Conservation (phyloP, 2,329 filamentous ascomycete genomes). For the Aaosphaeria pasadenensis region DNA sequence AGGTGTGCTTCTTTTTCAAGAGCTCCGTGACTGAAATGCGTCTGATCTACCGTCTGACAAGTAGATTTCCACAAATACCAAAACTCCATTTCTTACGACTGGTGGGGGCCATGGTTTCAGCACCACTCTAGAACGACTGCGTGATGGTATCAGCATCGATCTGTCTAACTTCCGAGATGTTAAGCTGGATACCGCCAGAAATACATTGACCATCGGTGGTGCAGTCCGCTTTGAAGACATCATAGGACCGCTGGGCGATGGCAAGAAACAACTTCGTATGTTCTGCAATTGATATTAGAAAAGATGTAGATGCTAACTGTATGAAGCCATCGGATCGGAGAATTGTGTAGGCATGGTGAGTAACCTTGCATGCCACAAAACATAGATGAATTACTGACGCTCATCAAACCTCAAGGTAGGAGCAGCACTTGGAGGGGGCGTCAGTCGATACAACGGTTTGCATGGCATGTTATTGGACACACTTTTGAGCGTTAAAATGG, state of each 20-base stretch:
- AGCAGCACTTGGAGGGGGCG: conserved; percentile 56
- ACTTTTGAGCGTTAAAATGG: conserved; percentile 26
- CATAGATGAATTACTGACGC: conserved; percentile 5
- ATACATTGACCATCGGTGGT: not conserved
- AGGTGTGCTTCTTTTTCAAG: too few relatives aligned
- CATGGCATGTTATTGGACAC: conserved; percentile 33
- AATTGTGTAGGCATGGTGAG: conserved; percentile 40
- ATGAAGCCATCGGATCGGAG: not conserved
- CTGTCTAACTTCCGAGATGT: not conserved
- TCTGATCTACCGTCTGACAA: too few relatives aligned
- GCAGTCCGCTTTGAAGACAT: not conserved
- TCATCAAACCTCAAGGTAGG: conserved; percentile 45
- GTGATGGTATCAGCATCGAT: conserved; percentile 1
- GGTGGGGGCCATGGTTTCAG: not conserved
- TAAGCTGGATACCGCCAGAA: conserved; percentile 3
- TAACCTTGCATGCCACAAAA: not conserved
- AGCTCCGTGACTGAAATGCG: too few relatives aligned
- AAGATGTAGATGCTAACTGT: not conserved
- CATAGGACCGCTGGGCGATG: not conserved
- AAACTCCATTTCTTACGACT: not conserved
- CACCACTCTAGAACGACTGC: not conserved
- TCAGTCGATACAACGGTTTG: conserved; percentile 53
- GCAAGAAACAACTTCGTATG: not conserved
- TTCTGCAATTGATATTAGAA: not conserved
- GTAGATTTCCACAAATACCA: not conserved